Evolutionary conservation across 345 rosid species (phyloP).

Genomic region (Excoecaria agallocha): DNA sequence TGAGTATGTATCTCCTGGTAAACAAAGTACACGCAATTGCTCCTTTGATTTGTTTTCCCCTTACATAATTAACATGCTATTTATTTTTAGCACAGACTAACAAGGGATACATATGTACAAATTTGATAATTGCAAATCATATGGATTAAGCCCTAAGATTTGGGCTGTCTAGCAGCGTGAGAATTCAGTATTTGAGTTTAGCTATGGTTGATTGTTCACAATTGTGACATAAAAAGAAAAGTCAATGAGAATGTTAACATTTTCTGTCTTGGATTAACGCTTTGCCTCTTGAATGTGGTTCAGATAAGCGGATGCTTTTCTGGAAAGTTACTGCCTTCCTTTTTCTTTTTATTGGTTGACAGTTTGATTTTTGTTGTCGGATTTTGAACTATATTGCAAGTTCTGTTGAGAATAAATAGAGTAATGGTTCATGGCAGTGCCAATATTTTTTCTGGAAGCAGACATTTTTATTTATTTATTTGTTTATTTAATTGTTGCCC

Average conservation of each 20-base stretch:
- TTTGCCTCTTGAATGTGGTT: neutral
- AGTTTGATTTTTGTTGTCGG: neutral
- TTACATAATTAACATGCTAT: neutral
- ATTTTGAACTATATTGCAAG: neutral
- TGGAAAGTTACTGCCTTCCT: neutral
- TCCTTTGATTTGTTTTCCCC: constrained; percentile 13
- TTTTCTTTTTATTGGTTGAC: too few relatives aligned
- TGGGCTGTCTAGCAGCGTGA: neutral
- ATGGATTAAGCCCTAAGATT: neutral
- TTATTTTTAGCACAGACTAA: neutral
- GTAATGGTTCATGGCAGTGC: neutral
- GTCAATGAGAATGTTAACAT: neutral
- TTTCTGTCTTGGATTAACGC: neutral
- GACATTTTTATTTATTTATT: neutral
- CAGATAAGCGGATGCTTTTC: neutral
- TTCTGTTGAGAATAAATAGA: neutral
- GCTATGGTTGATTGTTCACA: neutral
- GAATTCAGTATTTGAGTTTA: neutral
- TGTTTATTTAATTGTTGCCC: neutral
- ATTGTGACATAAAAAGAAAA: neutral
- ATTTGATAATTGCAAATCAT: neutral
- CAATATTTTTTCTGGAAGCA: neutral
- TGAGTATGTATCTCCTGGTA: constrained; percentile 82
- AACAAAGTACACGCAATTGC: constrained; percentile 42
- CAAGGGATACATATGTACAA: neutral